These are phyloP conservation scores for Boletellus ananiceps DNA, from an alignment of 768 basidiomycete species.

Conservation along the genomic window DNA sequence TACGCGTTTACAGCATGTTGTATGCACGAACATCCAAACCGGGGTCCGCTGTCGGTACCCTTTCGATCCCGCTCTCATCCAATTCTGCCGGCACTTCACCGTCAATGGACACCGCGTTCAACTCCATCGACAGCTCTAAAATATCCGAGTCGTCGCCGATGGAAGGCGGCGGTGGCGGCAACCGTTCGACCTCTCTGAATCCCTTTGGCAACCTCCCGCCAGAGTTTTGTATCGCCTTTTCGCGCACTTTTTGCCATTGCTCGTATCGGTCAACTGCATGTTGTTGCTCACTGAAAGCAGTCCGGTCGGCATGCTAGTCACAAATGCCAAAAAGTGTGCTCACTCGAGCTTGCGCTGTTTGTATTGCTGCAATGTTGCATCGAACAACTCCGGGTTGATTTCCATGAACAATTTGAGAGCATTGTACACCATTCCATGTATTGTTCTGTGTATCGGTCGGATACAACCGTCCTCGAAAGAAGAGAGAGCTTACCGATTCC, in stretches of 20 bases:
- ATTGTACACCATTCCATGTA: slow-evolving; percentile 99
- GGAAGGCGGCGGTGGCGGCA: slow-evolving; percentile 74
- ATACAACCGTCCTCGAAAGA: slow-evolving; percentile 1
- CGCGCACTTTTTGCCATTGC: slow-evolving; percentile 83
- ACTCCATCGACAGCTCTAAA: slow-evolving; percentile 83
- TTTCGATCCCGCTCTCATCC: slow-evolving; percentile 78
- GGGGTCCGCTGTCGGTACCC: slow-evolving; percentile 90
- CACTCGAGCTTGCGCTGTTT: slow-evolving; percentile 84
- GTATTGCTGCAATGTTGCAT: slow-evolving; percentile 89
- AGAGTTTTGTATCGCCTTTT: slow-evolving; percentile 68
- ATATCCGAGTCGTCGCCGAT: slow-evolving; percentile 82
- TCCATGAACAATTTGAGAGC: slow-evolving; percentile 99
- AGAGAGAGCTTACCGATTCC: slow-evolving; percentile 78
- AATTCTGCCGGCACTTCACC: slow-evolving; percentile 56
- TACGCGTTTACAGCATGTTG: slow-evolving; percentile 10
- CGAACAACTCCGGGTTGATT: slow-evolving; percentile 94
- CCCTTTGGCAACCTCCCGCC: slow-evolving; percentile 67
- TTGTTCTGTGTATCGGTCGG: slow-evolving; percentile 58
- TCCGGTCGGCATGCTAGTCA: slow-evolving; percentile 2
- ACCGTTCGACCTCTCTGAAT: slow-evolving; percentile 62
- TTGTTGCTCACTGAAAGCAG: slow-evolving; percentile 69
- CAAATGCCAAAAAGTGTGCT: slow-evolving; percentile 31
- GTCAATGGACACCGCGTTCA: slow-evolving; percentile 80
- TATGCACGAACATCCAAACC: slow-evolving; percentile 68
- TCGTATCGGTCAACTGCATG: slow-evolving; percentile 81